Evolutionary conservation across 1,284 basidiomycete genomes (phyloP), one percentile per base, ranked within the genome.

Genomic region (Ustilago trichophora): DNA sequence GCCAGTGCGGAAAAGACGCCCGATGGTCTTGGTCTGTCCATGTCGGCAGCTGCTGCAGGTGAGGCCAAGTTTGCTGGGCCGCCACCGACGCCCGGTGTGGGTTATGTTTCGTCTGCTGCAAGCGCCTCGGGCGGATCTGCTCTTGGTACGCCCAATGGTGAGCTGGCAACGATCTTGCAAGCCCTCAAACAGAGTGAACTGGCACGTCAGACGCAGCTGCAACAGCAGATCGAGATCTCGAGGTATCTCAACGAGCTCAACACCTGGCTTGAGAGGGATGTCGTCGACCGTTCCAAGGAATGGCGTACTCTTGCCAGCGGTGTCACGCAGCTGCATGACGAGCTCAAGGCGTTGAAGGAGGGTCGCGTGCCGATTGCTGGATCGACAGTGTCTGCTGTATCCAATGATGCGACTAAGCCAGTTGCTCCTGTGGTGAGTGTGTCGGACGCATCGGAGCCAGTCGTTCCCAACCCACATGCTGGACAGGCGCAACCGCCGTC

Each of bases 191-290:
- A 73, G 49, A 70, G 62, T 42, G 74, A 76, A 32, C 40, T 54
- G 38, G 70, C 73, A 4, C 67, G 75, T 10, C 56, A 71, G 43
- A 62, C 55, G 9, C 73, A 78, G 43, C 34, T 64, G 9, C 51
- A 62, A 32, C 76, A 77, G 40, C 75, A 77, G 31, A 62, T 58
- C 24, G 75, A 78, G 38, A 75, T 78, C 33, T 74, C 73, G 12
- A 50, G 75, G 32, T 78, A 78, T 33, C 58, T 78, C 38, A 75
- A 75, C 60, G 75, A 78, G 54, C 70, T 78, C 47, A 77, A 78
- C 25, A 37, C 49, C 1, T 78, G 76, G 76, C 48, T 78, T 6
- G 76, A 78, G 40, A 41, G 56, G 2, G 76, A 78, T 44, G 67
- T 76, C 3, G 58, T 64, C 9, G 72, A 78, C 49, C 59, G 76